Evolutionary conservation across 768 basidiomycete genomes (phyloP).

Genomic region (Suillus lakei): DNA sequence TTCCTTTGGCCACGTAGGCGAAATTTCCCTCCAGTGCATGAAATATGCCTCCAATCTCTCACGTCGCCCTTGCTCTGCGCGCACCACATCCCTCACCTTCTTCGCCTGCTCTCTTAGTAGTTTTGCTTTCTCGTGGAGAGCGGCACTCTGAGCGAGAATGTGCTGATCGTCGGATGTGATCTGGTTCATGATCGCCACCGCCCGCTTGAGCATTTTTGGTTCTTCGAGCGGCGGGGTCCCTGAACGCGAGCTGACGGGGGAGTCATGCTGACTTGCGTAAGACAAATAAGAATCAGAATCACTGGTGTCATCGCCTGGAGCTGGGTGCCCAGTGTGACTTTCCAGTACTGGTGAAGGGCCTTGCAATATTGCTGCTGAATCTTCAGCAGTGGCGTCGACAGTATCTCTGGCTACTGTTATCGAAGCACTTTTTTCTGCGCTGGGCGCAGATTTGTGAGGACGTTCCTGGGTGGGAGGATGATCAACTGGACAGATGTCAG

Average conservation of each 20-base stretch:
- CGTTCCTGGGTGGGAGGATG: neutral
- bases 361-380: neutral
- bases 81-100: constrained; percentile 26
- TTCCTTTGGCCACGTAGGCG: constrained; percentile 22
- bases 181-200: constrained; percentile 31
- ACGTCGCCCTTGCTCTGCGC: constrained; percentile 28
- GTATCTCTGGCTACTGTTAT: neutral
- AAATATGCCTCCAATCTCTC: constrained; percentile 34
- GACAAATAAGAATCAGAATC: constrained; percentile 30
- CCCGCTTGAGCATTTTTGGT: constrained; percentile 22
- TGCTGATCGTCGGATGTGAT: constrained; percentile 23
- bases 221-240: constrained; percentile 25
- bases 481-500: neutral
- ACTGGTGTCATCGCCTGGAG: constrained; percentile 14
- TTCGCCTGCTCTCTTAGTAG: constrained; percentile 26
- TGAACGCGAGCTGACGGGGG: constrained; percentile 27
- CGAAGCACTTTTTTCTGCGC: neutral
- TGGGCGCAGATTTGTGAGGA: neutral
- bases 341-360: neutral
- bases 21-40: constrained; percentile 31
- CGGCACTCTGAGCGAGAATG: constrained; percentile 16
- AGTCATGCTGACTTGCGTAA: constrained; percentile 24
- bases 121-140: constrained; percentile 21
- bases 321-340: neutral
- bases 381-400: neutral